A percentile compares a stretch with the other conserved stretches of the same genome.
Conservation (phyloP, 1,284 basidiomycete species). For the Rhodotorula glutinis region DNA sequence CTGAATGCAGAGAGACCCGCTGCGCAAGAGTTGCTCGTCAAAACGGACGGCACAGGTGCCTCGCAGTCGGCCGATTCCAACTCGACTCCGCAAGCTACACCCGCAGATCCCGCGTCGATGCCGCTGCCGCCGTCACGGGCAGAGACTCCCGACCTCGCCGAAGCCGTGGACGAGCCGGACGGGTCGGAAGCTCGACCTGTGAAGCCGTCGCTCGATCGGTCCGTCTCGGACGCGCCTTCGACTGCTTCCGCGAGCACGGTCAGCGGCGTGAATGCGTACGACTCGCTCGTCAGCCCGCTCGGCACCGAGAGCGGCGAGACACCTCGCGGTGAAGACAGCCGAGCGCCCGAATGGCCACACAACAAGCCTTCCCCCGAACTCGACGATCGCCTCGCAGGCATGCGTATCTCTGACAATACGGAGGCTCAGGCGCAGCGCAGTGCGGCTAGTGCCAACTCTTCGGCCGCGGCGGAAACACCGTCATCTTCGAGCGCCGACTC, state of each 20-base stretch:
- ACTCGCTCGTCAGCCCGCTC: constrained; percentile 35
- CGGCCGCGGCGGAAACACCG: background rate
- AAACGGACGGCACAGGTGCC: background rate
- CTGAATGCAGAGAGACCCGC: background rate
- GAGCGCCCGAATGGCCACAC: constrained; percentile 14
- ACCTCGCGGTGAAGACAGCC: background rate
- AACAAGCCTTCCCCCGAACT: constrained; percentile 15
- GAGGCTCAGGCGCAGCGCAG: background rate
- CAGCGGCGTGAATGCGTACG: constrained; percentile 14
- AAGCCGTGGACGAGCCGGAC: background rate
- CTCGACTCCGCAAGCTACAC: background rate
- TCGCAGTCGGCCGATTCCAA: background rate
- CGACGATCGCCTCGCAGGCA: constrained; percentile 12
- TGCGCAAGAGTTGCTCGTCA: background rate
- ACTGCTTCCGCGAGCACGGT: constrained; percentile 8
- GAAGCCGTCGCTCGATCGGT: constrained; percentile 7
- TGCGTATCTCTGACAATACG: background rate
- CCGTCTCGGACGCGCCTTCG: constrained; percentile 18
- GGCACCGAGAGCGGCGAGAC: constrained; percentile 15
- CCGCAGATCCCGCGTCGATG: background rate
- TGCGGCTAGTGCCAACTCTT: background rate
- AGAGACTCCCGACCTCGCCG: background rate
- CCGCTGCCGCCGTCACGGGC: constrained; percentile 24
- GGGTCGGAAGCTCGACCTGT: background rate
- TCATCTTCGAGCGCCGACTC: background rate